Conservation (phyloP, 2,329 filamentous ascomycete species). For the Fusarium bulbicola region DNA sequence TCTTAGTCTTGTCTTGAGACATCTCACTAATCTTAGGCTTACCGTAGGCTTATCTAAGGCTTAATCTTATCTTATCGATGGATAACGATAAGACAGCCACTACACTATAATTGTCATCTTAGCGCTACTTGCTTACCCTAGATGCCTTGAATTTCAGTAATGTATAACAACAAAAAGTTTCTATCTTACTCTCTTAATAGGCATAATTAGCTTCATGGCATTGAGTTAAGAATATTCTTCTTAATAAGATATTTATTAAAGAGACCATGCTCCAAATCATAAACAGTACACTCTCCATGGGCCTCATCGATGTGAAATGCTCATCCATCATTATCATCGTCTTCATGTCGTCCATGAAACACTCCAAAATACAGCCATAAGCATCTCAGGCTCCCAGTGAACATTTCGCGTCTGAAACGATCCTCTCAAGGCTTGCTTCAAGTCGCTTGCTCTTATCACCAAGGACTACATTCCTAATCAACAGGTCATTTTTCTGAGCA, state of each 20-base stretch:
- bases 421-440: background rate
- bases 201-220: fast-evolving
- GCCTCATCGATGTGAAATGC: fast-evolving
- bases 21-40: background rate
- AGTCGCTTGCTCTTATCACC: background rate
- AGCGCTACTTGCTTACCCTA: background rate
- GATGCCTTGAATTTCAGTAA: background rate
- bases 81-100: background rate
- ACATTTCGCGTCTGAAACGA: background rate
- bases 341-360: fast-evolving
- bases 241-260: background rate
- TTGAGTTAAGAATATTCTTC: fast-evolving
- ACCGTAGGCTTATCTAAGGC: background rate
- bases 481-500: background rate
- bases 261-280: fast-evolving
- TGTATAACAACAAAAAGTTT: fast-evolving
- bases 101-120: background rate
- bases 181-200: fast-evolving
- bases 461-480: background rate
- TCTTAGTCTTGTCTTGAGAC: background rate
- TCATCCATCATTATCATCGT: background rate
- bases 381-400: background rate
- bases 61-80: fast-evolving
- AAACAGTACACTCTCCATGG: fast-evolving
- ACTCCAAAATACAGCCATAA: fast-evolving